These are phyloP conservation scores for Pichia sp. DNA, from an alignment of 1,139 yeast genomes.

Conservation along the genomic window DNA sequence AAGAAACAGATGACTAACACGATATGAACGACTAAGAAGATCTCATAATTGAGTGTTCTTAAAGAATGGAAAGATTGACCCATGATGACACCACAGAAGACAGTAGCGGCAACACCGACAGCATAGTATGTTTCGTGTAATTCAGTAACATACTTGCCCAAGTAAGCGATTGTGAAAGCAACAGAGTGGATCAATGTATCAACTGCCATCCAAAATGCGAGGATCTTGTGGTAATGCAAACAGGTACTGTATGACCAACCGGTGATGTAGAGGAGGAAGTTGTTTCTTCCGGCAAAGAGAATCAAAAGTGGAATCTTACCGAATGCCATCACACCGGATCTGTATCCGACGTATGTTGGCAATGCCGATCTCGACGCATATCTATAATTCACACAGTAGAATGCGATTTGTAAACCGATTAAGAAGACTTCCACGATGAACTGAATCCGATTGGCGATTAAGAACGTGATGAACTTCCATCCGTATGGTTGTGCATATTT, in stretches of 20 bases:
- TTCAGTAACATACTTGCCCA: constrained; percentile 12
- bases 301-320: constrained; percentile 6
- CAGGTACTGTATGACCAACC: constrained; percentile 6
- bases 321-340: constrained; percentile 4
- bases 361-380: constrained; percentile 2
- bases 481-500: constrained; percentile 17
- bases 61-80: constrained; percentile 45
- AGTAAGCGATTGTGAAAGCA: not conserved
- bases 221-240: constrained; percentile 2
- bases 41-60: constrained; percentile 47
- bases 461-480: constrained; percentile 14
- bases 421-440: constrained; percentile 22
- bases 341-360: not conserved
- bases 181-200: constrained; percentile 6
- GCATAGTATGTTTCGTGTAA: constrained; percentile 35
- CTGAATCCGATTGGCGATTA: constrained; percentile 63
- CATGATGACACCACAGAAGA: constrained; percentile 40
- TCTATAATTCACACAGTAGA: constrained; percentile 12
- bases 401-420: constrained; percentile 25
- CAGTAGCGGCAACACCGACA: constrained; percentile 39
- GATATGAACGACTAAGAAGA: constrained; percentile 39
- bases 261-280: constrained; percentile 1
- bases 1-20: constrained; percentile 37
- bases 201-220: constrained; percentile 6
- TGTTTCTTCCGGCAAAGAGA: constrained; percentile 6